These are phyloP conservation scores for Castanospermum australe DNA, from an alignment of 306 rosid species.

Conservation along the genomic window DNA sequence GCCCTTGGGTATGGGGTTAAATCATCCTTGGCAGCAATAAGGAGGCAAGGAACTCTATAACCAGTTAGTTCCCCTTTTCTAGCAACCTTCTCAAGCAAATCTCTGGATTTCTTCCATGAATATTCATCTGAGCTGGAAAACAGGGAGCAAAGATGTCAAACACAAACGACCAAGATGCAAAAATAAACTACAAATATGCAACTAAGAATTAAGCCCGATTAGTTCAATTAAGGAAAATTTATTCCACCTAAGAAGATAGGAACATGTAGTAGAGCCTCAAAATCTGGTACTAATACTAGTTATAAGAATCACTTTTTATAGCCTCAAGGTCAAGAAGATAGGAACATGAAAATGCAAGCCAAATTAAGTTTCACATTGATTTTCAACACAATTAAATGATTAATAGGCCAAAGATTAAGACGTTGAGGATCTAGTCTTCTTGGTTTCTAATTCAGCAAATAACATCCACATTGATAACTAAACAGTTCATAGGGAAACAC, in stretches of 20 bases:
- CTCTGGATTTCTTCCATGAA: slow-evolving; percentile 81
- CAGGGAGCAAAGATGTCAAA: slow-evolving; percentile 22
- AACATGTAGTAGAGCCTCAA: slow-evolving; percentile 15
- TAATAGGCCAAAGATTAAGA: not conserved
- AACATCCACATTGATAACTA: slow-evolving; percentile 8
- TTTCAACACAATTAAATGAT: not conserved
- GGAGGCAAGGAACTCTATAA: slow-evolving; percentile 80
- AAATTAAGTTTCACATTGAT: not conserved
- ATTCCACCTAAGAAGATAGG: not conserved
- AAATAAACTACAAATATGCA: slow-evolving; percentile 12
- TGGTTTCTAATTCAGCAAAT: not conserved
- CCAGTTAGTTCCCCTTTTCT: slow-evolving; percentile 81
- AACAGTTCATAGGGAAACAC: not conserved
- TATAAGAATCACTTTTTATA: not conserved
- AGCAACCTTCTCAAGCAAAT: slow-evolving; percentile 81
- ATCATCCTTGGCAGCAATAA: slow-evolving; percentile 90
- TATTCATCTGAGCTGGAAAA: slow-evolving; percentile 78
- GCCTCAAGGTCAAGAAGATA: no score
- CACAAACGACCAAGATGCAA: slow-evolving; percentile 10
- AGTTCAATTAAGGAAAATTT: slow-evolving; percentile 13
- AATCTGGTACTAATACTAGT: slow-evolving; percentile 15
- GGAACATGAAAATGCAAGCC: slow-evolving; percentile 1
- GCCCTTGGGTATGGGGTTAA: slow-evolving; percentile 80
- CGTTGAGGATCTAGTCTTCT: not conserved
- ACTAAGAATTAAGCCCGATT: not conserved